These are phyloP conservation scores for Chenopodium album DNA, from an alignment of 148 eudicot species.

Conservation along the genomic window DNA sequence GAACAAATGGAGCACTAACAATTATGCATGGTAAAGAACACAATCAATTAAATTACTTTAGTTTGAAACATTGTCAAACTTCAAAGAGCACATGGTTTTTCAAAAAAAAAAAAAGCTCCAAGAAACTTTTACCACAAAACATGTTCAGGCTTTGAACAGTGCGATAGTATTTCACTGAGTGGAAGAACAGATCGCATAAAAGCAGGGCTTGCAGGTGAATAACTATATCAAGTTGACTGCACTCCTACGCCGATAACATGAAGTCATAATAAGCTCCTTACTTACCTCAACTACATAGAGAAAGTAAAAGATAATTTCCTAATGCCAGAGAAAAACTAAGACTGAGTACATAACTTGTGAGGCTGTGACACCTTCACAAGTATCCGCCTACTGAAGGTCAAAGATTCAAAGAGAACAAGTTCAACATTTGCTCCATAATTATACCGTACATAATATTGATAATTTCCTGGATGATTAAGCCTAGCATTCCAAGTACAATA, in stretches of 20 bases:
- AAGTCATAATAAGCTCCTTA: no score
- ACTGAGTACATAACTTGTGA: no score
- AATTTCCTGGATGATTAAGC: neutral
- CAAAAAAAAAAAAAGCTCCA: neutral
- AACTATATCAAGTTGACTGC: no score
- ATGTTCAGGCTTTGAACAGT: neutral
- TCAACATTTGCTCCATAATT: neutral
- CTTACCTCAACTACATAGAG: no score
- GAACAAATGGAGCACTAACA: no score
- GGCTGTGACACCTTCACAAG: no score
- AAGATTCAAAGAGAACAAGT: neutral
- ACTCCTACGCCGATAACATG: no score
- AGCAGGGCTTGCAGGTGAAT: no score
- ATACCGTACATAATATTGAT: neutral
- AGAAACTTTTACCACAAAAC: neutral
- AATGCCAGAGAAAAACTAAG: no score
- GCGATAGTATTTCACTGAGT: neutral
- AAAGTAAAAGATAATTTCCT: neutral
- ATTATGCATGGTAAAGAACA: neutral
- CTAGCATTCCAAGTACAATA: neutral
- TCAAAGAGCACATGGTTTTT: no score
- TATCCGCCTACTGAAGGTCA: neutral
- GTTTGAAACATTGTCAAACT: no score
- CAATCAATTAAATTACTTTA: no score
- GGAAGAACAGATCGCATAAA: neutral